phyloP scores from a whole-genome alignment of 208 protist species.

The Trypanosoma lewisi region DNA sequence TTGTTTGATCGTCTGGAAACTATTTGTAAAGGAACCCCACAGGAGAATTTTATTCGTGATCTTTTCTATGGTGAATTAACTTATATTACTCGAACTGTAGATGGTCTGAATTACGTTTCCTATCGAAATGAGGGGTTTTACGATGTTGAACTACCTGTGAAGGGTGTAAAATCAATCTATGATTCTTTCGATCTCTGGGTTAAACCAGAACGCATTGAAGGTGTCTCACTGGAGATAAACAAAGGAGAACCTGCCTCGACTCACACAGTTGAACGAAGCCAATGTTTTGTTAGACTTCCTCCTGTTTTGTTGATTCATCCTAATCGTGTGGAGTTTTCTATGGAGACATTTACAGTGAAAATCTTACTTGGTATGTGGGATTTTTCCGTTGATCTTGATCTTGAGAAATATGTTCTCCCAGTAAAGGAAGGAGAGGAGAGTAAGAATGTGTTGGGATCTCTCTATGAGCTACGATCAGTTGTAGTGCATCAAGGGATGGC shows the following conservation, averaged over 20 bases:
- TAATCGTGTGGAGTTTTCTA: constrained; percentile 86
- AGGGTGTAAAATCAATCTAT: constrained; percentile 61
- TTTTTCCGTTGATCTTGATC: constrained; percentile 60
- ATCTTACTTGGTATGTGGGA: constrained; percentile 85
- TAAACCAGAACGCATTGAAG: constrained; percentile 80
- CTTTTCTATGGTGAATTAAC: constrained; percentile 72
- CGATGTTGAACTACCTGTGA: constrained; percentile 88
- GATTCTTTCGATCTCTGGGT: constrained; percentile 75
- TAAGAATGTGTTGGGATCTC: constrained; percentile 20
- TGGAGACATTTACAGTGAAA: constrained; percentile 60
- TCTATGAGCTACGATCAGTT: constrained; percentile 83
- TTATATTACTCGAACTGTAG: constrained; percentile 70
- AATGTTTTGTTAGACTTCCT: constrained; percentile 69
- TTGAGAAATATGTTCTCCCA: constrained; percentile 49
- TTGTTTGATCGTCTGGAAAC: constrained; percentile 83
- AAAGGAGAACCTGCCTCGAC: constrained; percentile 37
- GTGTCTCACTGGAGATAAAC: constrained; percentile 66
- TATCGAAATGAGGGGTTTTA: constrained; percentile 81
- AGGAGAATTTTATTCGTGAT: constrained; percentile 67
- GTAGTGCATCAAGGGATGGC: constrained; percentile 82
- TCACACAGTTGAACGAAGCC: constrained; percentile 75
- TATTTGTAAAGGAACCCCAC: constrained; percentile 67
- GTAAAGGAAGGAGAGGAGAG: constrained; percentile 38
- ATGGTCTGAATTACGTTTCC: constrained; percentile 64
- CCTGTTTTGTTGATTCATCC: constrained; percentile 90